Percentiles rank a stretch among this genome's conserved stretches.
Conservation (phyloP, 495 filamentous ascomycete genomes). For the Daldinia concentrica region DNA sequence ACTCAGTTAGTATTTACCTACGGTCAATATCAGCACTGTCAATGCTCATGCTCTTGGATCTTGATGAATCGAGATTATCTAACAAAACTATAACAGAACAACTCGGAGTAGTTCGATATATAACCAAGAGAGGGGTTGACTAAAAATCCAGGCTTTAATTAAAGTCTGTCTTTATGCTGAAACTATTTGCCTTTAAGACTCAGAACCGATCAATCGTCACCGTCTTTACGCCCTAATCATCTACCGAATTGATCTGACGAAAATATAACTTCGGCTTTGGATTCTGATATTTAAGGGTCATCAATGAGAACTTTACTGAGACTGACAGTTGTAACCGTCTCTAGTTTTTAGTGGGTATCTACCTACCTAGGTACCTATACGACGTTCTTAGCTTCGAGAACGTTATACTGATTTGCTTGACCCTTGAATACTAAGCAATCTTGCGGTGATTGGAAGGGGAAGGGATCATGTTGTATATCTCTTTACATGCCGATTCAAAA, state of each 20-base stretch:
- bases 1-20: too few relatives aligned
- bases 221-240: conserved; percentile 11
- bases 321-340: background rate
- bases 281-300: conserved; percentile 20
- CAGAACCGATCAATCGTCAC: background rate
- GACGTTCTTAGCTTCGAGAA: background rate
- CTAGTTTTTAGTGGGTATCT: too few relatives aligned
- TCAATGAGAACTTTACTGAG: conserved; percentile 16
- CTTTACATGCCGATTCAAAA: background rate
- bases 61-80: too few relatives aligned
- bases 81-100: too few relatives aligned
- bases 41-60: too few relatives aligned
- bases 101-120: too few relatives aligned
- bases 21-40: too few relatives aligned
- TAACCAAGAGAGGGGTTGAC: too few relatives aligned
- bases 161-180: too few relatives aligned
- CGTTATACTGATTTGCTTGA: background rate
- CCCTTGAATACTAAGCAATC: background rate
- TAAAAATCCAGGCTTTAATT: too few relatives aligned
- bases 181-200: too few relatives aligned
- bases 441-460: background rate
- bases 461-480: background rate
- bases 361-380: too few relatives aligned
- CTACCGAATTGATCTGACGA: conserved; percentile 9
- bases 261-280: conserved; percentile 9